Evolutionary conservation across 306 rosid species (phyloP), one percentile per base, ranked within the genome.

Genomic region (Crotalaria pallida): DNA sequence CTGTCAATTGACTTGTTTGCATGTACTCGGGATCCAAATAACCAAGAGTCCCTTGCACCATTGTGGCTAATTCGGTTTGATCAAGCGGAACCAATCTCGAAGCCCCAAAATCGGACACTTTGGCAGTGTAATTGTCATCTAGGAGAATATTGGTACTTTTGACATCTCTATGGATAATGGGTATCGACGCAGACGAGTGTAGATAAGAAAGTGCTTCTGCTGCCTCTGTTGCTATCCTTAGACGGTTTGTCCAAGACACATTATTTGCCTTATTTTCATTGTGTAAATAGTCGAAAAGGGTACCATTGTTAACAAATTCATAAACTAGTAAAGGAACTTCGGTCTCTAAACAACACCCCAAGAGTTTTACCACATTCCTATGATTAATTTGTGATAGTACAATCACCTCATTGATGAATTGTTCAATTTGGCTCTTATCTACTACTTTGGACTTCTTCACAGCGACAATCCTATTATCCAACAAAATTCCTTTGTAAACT

Each of bases 331-430:
- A 19, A 18, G 58, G 58, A 52, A 52, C 58, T 21, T 51, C 58
- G 8, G 58, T 52, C 11, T 49, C 43, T 36, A 36, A 36, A 10
- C 43, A 36, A 36, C 43, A 36, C 3, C 43, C 43, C 9, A 36
- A 36, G 43, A 36, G 43, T 36, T 36, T 36, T 2, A 36, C 43
- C 13, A 36, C 43, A 36, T 36, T 71, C n/a, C 59, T 71, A 0
- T 71, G 76, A 47, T 71, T 71, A 5, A 71, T 71, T 19, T 71
- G 76, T 11, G 68, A 71, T 0, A 71, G 17, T 0, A 58, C 58
- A 58, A 71, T 18, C 4, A 71, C 76, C 23, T 71, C 67, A 3
- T 71, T 71, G 4, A 71, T 44, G 65, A 71, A 58, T 18, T 71
- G 76, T 22, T 65, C 70, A 0, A 65, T 65, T 65, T 65, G 70